A percentile compares a stretch with the other conserved stretches of the same genome.
These are phyloP conservation scores for Peronospora destructor DNA, from an alignment of 352 stramenopile species.

Conservation along the genomic window DNA sequence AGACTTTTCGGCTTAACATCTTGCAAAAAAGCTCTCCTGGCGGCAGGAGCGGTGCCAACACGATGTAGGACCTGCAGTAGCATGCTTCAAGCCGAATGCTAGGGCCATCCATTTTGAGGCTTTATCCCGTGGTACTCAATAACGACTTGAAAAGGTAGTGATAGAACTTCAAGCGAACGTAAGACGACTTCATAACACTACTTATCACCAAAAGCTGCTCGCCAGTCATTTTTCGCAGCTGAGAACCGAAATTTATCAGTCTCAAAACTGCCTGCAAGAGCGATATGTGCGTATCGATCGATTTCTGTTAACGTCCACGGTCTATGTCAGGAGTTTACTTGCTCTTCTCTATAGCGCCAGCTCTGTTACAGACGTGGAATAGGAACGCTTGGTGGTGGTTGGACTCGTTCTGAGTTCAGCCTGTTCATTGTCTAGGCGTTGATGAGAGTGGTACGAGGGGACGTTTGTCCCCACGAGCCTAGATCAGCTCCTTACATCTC, in stretches of 20 bases:
- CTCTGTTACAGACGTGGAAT: slow-evolving; percentile 81
- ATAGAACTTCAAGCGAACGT: slow-evolving; percentile 1
- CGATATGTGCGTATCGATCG: too few relatives aligned
- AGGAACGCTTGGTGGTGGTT: slow-evolving; percentile 59
- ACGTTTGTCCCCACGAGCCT: slow-evolving; percentile 34
- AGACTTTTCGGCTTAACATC: slow-evolving; percentile 1
- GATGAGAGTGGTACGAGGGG: slow-evolving; percentile 69
- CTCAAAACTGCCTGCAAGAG: too few relatives aligned
- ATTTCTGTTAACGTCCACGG: slow-evolving; percentile 22
- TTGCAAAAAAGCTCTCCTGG: not conserved
- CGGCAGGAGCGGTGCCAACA: too few relatives aligned
- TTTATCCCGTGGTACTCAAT: slow-evolving; percentile 3
- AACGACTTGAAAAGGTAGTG: not conserved
- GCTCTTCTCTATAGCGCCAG: slow-evolving; percentile 52
- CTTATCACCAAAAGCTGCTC: slow-evolving; percentile 2
- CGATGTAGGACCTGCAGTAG: slow-evolving; percentile 16
- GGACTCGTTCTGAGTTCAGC: slow-evolving; percentile 62
- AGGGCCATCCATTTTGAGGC: too few relatives aligned
- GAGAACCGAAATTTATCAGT: too few relatives aligned
- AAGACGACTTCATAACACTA: slow-evolving; percentile 7
- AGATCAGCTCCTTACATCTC: slow-evolving; percentile 78
- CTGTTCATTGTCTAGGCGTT: slow-evolving; percentile 54
- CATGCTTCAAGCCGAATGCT: too few relatives aligned
- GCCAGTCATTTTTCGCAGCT: slow-evolving; percentile 23
- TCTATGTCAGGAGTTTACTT: slow-evolving; percentile 81